Conservation (phyloP, 768 basidiomycete genomes). For the Gautieria morchelliformis region DNA sequence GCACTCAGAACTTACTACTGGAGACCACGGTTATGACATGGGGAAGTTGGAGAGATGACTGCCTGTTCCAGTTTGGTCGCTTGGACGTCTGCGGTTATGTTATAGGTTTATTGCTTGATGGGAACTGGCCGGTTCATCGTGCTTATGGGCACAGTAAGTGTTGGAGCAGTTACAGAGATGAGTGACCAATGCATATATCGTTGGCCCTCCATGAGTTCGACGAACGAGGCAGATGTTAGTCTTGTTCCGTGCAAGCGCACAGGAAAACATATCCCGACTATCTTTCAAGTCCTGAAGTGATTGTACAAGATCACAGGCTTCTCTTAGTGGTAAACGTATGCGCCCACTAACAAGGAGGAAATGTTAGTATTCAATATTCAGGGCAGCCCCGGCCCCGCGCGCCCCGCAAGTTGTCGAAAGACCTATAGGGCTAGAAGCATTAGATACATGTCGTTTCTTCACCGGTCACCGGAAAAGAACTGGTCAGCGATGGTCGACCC, state of each 20-base stretch:
- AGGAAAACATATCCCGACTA: conserved; percentile 25
- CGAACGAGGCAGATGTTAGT: conserved; percentile 31
- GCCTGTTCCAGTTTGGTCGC: neutral
- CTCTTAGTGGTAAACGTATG: neutral
- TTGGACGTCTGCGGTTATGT: conserved; percentile 24
- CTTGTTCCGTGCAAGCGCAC: conserved; percentile 41
- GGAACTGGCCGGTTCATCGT: conserved; percentile 30
- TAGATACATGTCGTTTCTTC: neutral
- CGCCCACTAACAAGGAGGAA: neutral
- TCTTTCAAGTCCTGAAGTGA: neutral
- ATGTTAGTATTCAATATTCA: neutral
- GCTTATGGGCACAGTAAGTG: conserved; percentile 34
- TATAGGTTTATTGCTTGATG: conserved; percentile 41
- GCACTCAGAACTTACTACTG: conserved; percentile 35
- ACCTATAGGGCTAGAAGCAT: neutral
- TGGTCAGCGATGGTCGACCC: neutral
- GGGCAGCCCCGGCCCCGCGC: no score
- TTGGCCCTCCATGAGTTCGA: conserved; percentile 22
- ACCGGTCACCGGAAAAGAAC: neutral
- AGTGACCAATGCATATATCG: no score
- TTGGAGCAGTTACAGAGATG: conserved; percentile 20
- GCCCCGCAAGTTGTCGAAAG: neutral
- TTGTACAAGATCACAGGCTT: neutral
- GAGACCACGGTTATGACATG: conserved; percentile 31
- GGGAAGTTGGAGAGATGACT: conserved; percentile 27